Percentiles rank a stretch among this genome's conserved stretches.
Evolutionary conservation across 2,329 filamentous ascomycete species (phyloP).

Genomic region (Nakataea oryzae): DNA sequence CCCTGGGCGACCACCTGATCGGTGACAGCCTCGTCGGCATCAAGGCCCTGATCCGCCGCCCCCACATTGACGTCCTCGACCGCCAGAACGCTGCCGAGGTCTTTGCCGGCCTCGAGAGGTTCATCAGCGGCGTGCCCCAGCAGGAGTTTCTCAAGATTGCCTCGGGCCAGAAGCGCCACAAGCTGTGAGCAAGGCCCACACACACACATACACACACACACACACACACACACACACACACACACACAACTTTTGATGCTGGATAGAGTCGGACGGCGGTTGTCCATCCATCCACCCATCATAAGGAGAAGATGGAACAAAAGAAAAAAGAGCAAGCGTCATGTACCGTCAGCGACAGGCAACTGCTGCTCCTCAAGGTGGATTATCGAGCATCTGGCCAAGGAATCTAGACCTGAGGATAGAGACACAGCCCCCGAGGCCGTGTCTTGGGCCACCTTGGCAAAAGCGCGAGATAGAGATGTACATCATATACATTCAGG

Average conservation of each 20-base stretch:
- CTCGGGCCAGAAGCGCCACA: slow-evolving; percentile 85
- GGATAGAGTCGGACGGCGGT: too few relatives aligned
- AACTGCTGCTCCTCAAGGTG: too few relatives aligned
- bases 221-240: too few relatives aligned
- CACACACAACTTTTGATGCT: too few relatives aligned
- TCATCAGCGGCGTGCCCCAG: slow-evolving; percentile 72
- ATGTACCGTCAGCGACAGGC: neutral
- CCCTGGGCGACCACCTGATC: slow-evolving; percentile 69
- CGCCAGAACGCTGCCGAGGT: slow-evolving; percentile 8
- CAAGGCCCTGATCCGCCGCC: slow-evolving; percentile 70
- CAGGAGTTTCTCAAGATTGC: slow-evolving; percentile 81
- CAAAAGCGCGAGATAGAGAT: neutral
- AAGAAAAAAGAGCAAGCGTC: neutral
- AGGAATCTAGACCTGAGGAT: neutral
- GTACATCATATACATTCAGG: neutral
- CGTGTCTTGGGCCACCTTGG: neutral
- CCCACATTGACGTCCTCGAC: slow-evolving; percentile 47
- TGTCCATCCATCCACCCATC: too few relatives aligned
- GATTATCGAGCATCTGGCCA: neutral
- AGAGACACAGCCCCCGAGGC: neutral
- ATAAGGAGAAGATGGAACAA: too few relatives aligned
- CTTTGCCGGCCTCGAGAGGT: slow-evolving; percentile 64
- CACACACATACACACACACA: too few relatives aligned
- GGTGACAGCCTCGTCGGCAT: slow-evolving; percentile 71
- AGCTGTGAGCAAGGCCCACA: slow-evolving; percentile 57